Conservation (phyloP, 192 early-diverging fungal species). For the Backusella parvicylindrica region DNA sequence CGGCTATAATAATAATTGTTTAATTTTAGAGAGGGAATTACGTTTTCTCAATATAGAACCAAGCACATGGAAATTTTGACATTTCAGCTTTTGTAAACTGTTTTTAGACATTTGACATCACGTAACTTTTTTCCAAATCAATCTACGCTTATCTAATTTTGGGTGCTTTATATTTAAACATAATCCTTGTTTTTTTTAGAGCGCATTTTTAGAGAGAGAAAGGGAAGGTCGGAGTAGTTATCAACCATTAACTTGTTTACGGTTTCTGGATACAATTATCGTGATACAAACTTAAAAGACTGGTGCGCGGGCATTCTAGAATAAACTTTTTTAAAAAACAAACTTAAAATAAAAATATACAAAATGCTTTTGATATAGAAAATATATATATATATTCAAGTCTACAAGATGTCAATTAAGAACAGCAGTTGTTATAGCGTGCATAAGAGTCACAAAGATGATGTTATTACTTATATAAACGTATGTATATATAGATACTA, state of each 20-base stretch:
- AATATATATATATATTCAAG: neutral
- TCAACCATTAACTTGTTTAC: neutral
- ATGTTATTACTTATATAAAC: neutral
- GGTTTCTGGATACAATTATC: neutral
- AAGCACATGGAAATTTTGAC: neutral
- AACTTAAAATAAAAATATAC: neutral
- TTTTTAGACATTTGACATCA: constrained; percentile 1
- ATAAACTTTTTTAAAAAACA: neutral
- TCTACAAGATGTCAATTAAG: neutral
- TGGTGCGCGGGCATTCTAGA: neutral
- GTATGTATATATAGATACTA: neutral
- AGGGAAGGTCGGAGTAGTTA: neutral
- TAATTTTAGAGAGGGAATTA: neutral
- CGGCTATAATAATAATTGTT: neutral
- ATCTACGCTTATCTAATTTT: neutral
- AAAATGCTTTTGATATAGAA: neutral
- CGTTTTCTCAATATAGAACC: neutral
- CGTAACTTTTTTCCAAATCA: neutral
- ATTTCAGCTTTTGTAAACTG: neutral
- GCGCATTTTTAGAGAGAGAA: neutral
- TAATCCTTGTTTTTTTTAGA: neutral
- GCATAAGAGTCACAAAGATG: neutral
- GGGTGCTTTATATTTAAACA: neutral
- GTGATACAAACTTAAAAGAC: neutral
- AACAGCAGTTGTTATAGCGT: neutral